phyloP scores from a whole-genome alignment of 139 green algal genomes.

The Closterium sp. region DNA sequence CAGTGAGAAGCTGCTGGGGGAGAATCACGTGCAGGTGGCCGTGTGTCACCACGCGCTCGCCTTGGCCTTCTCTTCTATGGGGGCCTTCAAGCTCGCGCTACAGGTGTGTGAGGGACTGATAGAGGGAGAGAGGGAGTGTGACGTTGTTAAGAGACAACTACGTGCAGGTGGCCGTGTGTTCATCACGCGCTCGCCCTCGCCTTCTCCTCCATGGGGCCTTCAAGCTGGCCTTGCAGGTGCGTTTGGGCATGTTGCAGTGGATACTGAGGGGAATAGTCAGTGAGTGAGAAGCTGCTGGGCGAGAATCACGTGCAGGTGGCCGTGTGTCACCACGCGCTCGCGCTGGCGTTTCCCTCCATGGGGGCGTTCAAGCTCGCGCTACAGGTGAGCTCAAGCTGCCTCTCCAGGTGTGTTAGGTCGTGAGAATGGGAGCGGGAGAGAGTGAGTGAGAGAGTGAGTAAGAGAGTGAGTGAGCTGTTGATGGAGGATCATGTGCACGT shows the following conservation, averaged over 20 bases:
- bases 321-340: slow-evolving; percentile 54
- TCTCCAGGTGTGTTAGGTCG: background rate
- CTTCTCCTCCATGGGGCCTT: slow-evolving; percentile 52
- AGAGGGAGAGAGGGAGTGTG: background rate
- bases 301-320: slow-evolving; percentile 50
- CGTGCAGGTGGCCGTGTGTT: background rate
- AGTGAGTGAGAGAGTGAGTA: too few relatives aligned
- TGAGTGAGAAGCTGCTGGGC: slow-evolving; percentile 37
- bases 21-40: slow-evolving; percentile 50
- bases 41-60: slow-evolving; percentile 56
- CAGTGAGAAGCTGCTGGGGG: slow-evolving; percentile 45
- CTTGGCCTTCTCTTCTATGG: slow-evolving; percentile 51
- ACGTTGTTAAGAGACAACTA: background rate
- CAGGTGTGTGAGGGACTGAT: slow-evolving; percentile 25
- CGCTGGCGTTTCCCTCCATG: slow-evolving; percentile 51
- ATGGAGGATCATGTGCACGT: background rate
- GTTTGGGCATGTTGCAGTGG: too few relatives aligned
- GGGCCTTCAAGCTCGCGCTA: slow-evolving; percentile 48
- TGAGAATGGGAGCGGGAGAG: too few relatives aligned
- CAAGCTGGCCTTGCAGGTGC: slow-evolving; percentile 32
- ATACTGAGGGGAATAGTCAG: too few relatives aligned
- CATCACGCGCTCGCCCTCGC: slow-evolving; percentile 57
- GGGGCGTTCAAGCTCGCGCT: slow-evolving; percentile 50
- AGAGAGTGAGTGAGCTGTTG: too few relatives aligned
- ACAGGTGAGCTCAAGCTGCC: slow-evolving; percentile 2